Percentiles rank a stretch among this genome's conserved stretches.
phyloP scores from a whole-genome alignment of 139 green algal genomes.

The Monoraphidium neglectum region DNA sequence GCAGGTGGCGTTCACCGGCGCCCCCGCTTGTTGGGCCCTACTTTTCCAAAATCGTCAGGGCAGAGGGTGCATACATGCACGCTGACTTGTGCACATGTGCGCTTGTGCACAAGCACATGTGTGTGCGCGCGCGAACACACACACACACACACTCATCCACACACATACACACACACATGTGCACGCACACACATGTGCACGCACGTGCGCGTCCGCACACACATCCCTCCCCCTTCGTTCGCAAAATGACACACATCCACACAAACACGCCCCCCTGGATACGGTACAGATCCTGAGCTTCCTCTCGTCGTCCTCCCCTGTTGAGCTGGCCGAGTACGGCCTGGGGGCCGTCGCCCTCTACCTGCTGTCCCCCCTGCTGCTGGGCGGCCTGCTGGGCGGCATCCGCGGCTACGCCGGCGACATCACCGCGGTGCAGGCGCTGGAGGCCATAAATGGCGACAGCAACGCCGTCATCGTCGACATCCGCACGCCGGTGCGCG shows the following conservation, averaged over 20 bases:
- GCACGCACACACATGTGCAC: too few relatives aligned
- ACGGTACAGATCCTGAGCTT: not conserved
- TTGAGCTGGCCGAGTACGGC: constrained; percentile 69
- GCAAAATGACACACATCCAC: too few relatives aligned
- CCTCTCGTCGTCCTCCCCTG: not conserved
- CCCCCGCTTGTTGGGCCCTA: too few relatives aligned
- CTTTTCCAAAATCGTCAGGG: too few relatives aligned
- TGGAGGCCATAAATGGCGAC: constrained; percentile 58
- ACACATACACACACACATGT: too few relatives aligned
- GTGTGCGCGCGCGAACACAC: too few relatives aligned
- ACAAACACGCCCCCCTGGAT: not conserved
- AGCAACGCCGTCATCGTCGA: constrained; percentile 75
- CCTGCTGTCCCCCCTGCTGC: constrained; percentile 46
- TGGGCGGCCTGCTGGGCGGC: constrained; percentile 46
- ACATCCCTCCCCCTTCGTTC: too few relatives aligned
- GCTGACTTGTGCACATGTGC: too few relatives aligned
- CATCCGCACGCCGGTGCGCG: constrained; percentile 59
- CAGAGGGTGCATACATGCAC: too few relatives aligned
- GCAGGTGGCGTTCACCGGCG: too few relatives aligned
- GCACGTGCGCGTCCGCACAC: too few relatives aligned
- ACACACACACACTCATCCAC: not conserved
- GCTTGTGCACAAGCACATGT: not conserved
- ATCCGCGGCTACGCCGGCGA: constrained; percentile 58
- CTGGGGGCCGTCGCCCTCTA: constrained; percentile 39
- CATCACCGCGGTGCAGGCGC: constrained; percentile 58